These are phyloP conservation scores for Nosema muscidifuracis DNA, from an alignment of 371 early-diverging fungal genomes.

Conservation along the genomic window DNA sequence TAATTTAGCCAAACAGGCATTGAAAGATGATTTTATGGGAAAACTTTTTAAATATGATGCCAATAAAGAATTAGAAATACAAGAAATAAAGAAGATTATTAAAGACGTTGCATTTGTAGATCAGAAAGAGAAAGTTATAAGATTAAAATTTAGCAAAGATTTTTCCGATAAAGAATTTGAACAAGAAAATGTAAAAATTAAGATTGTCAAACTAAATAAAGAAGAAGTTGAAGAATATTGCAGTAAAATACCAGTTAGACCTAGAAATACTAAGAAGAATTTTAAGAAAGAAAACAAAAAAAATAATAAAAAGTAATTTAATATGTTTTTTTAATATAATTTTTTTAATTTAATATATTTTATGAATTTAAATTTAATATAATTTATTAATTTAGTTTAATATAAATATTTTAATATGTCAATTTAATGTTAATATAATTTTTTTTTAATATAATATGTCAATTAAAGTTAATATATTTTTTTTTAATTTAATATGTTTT, in stretches of 20 bases:
- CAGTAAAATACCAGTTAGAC: conserved; percentile 31
- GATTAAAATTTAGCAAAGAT: conserved; percentile 57
- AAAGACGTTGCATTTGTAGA: conserved; percentile 61
- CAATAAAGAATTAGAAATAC: conserved; percentile 27
- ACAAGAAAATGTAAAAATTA: conserved; percentile 24
- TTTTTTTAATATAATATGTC: too few species aligned
- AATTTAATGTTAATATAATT: too few species aligned
- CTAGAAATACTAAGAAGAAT: not conserved
- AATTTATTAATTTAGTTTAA: not conserved
- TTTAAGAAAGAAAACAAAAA: not conserved
- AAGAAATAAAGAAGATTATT: conserved; percentile 45
- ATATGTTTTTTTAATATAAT: not conserved
- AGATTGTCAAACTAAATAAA: conserved; percentile 39
- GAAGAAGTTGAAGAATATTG: conserved; percentile 50
- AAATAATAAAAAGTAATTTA: not conserved
- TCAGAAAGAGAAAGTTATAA: conserved; percentile 42
- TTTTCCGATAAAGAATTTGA: conserved; percentile 44
- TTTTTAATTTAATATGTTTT: too few species aligned
- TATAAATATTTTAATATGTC: too few species aligned
- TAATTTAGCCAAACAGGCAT: conserved; percentile 22
- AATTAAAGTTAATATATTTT: too few species aligned
- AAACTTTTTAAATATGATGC: conserved; percentile 50
- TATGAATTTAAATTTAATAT: not conserved
- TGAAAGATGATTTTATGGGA: conserved; percentile 45
- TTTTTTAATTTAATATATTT: not conserved